Evolutionary conservation across 441 rosid species (phyloP), one percentile per base, ranked within the genome.

Genomic region (Pelargonium citronellum): DNA sequence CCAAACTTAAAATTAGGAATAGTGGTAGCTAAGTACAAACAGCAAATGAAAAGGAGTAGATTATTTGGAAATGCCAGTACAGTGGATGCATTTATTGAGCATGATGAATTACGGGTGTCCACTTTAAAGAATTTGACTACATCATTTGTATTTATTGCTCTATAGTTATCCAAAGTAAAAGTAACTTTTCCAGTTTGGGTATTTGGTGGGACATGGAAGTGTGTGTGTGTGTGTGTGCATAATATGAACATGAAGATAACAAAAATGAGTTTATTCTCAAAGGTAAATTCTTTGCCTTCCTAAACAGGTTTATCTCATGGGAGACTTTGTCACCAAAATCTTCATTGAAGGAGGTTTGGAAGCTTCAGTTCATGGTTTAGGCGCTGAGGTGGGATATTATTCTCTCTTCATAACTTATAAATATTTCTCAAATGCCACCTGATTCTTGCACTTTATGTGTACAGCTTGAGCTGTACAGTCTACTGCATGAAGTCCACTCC

Each of bases 301-400:
- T 53, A 68, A 58, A 79, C 83, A 95, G 99, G 99, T 95, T 71
- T 91, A 85, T 84, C 88, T 95, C 76, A 74, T 91, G 62, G 82
- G 84, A 55, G 92, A 90, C 77, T 78, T 75, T 78, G 97, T 81
- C 12, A 84, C 92, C 68, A 95, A 95, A 83, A 80, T 95, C 70
- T 87, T 85, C 75, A 94, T 84, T 64, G 99, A 95, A 86, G 96
- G 79, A 69, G 99, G 99, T 51, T 73, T 87, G 74, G 97, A 95
- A 83, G 78, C 87, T 71, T 82, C 96, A 66, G 69, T 95, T 80
- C 84, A 90, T 70, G 80, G 94, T 77, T 84, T 95, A 79, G 99
- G 97, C 75, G 83, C 94, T 68, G 99, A 95, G 97, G 99, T 86
- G 83, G 62, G 68, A 9, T 72, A 63, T 64, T 7, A 53, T 16